phyloP scores from a whole-genome alignment of 2,329 filamentous ascomycete genomes.

The Microcyclospora pomicola region DNA sequence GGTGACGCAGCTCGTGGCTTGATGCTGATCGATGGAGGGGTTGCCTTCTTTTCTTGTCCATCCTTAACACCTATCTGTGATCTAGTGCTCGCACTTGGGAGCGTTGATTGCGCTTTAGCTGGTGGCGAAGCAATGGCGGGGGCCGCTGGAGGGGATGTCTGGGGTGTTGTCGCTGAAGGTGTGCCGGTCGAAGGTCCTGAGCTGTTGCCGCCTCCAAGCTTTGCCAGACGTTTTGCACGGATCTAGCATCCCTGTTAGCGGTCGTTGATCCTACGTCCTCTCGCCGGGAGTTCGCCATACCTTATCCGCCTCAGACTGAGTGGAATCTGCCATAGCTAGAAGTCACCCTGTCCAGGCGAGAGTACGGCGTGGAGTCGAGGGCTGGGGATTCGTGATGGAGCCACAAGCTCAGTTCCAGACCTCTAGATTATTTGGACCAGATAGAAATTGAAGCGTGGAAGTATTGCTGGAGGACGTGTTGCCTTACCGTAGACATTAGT shows the following conservation, averaged over 20 bases:
- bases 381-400: too few relatives aligned
- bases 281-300: slow-evolving; percentile 14
- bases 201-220: slow-evolving; percentile 34
- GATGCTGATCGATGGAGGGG: slow-evolving; percentile 20
- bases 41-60: slow-evolving; percentile 18
- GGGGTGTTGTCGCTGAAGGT: slow-evolving; percentile 12
- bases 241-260: slow-evolving; percentile 32
- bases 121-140: slow-evolving; percentile 2
- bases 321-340: slow-evolving; percentile 14
- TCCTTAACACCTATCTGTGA: slow-evolving; percentile 6
- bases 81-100: background rate
- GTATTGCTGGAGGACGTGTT: too few relatives aligned
- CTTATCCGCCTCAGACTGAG: slow-evolving; percentile 34
- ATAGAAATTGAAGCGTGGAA: too few relatives aligned
- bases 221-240: slow-evolving; percentile 52
- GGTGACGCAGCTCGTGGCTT: slow-evolving; percentile 18
- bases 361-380: too few relatives aligned
- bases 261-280: background rate
- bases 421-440: too few relatives aligned
- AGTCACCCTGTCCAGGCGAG: too few relatives aligned
- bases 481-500: too few relatives aligned
- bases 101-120: slow-evolving; percentile 4
- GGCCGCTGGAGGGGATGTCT: slow-evolving; percentile 3
- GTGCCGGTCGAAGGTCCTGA: slow-evolving; percentile 2
- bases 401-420: too few relatives aligned